These are phyloP conservation scores for Thelonectria blattea DNA, from an alignment of 2,329 filamentous ascomycete genomes.

Conservation along the genomic window DNA sequence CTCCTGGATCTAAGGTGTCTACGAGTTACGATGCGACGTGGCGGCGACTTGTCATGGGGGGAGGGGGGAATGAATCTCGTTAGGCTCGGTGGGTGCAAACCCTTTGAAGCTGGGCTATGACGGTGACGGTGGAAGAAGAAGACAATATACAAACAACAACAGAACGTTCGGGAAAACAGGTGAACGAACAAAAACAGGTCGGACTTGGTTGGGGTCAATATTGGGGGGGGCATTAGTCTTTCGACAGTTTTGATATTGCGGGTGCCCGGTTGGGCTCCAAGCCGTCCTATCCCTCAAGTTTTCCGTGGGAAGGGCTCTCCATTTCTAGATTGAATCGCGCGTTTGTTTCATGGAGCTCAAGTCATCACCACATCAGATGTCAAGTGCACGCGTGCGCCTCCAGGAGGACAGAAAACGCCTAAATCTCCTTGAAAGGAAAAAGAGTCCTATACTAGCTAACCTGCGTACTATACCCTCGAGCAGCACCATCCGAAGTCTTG, in stretches of 20 bases:
- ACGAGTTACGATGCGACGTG: neutral
- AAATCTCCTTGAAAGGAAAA: conserved; percentile 27
- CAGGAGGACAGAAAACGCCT: neutral
- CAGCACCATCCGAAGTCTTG: conserved; percentile 17
- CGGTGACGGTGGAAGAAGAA: neutral
- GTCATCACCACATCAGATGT: neutral
- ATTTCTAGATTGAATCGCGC: neutral
- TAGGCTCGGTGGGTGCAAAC: neutral
- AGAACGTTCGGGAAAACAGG: conserved; percentile 2
- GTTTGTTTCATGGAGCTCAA: neutral
- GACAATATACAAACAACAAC: neutral
- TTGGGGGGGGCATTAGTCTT: conserved; percentile 4
- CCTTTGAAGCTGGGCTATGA: neutral
- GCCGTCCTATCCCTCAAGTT: neutral
- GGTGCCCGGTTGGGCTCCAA: neutral
- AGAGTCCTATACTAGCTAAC: conserved; percentile 24
- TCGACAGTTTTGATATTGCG: neutral
- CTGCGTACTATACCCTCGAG: conserved; percentile 25
- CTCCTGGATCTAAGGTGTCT: neutral
- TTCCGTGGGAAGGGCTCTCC: neutral
- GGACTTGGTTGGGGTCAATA: conserved; percentile 6
- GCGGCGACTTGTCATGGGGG: neutral
- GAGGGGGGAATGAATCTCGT: neutral
- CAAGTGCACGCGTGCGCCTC: neutral
- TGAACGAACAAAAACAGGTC: neutral